Evolutionary conservation across 768 basidiomycete genomes (phyloP).

Genomic region (Amanita phalloides): DNA sequence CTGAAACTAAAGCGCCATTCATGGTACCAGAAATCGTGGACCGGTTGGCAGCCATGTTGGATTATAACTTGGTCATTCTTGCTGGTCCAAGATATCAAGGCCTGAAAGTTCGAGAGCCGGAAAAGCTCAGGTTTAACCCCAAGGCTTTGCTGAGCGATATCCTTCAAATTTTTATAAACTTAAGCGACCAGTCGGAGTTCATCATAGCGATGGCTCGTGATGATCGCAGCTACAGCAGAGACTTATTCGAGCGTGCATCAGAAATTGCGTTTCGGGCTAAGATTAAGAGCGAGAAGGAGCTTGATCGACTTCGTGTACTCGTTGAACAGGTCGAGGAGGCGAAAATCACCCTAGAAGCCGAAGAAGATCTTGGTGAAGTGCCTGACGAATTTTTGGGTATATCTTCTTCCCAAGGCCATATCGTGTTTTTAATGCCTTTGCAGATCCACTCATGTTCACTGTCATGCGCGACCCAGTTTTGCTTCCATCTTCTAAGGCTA

Average conservation of each 20-base stretch:
- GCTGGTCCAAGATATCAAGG: conserved; percentile 85
- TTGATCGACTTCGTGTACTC: conserved; percentile 59
- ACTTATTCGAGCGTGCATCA: conserved; percentile 73
- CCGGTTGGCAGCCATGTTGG: conserved; percentile 90
- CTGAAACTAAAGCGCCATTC: conserved; percentile 85
- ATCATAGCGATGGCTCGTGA: conserved; percentile 85
- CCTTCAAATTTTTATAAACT: conserved; percentile 81
- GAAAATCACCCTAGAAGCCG: conserved; percentile 71
- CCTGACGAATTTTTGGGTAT: conserved; percentile 93
- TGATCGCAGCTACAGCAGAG: conserved; percentile 81
- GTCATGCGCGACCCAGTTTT: conserved; percentile 94
- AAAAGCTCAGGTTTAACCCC: conserved; percentile 87
- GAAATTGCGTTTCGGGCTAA: conserved; percentile 46
- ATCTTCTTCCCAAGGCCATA: conserved; percentile 13
- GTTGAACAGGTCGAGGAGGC: conserved; percentile 77
- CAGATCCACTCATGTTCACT: conserved; percentile 85
- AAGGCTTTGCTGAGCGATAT: conserved; percentile 75
- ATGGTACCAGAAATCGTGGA: conserved; percentile 96
- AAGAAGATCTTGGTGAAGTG: conserved; percentile 85
- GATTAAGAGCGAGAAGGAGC: conserved; percentile 71
- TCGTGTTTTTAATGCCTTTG: conserved; percentile 4
- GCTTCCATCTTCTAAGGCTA: conserved; percentile 69
- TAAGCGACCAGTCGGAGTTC: conserved; percentile 73
- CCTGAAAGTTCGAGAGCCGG: conserved; percentile 73
- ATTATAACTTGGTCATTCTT: conserved; percentile 85